Percentiles rank a stretch among this genome's conserved stretches.
These are phyloP conservation scores for Debaryomyces prosopidis DNA, from an alignment of 805 yeast genomes.

Conservation along the genomic window DNA sequence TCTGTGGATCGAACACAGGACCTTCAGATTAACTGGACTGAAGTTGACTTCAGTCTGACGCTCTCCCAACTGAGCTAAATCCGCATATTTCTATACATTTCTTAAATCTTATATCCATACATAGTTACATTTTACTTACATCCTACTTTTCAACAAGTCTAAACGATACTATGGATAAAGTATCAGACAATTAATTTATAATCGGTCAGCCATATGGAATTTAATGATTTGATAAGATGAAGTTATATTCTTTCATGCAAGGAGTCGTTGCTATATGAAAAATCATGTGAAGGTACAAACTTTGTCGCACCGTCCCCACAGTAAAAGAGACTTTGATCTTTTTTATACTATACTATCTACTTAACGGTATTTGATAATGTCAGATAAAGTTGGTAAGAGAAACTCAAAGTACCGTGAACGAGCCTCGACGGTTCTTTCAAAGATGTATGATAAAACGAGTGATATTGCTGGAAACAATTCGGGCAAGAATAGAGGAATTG, in stretches of 20 bases:
- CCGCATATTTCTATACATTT: conserved; percentile 11
- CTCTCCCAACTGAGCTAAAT: conserved; percentile 29
- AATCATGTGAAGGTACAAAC: not conserved
- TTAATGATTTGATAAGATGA: too few relatives aligned
- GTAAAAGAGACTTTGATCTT: not conserved
- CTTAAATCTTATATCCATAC: too few relatives aligned
- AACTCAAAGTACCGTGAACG: conserved; percentile 6
- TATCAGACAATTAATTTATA: too few relatives aligned
- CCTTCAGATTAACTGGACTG: conserved; percentile 64
- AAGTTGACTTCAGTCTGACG: conserved; percentile 37
- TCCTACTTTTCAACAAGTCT: too few relatives aligned
- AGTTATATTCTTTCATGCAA: too few relatives aligned
- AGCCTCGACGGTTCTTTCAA: conserved; percentile 15
- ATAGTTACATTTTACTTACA: too few relatives aligned
- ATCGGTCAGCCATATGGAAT: too few relatives aligned
- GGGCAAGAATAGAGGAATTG: conserved; percentile 31
- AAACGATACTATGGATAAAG: too few relatives aligned
- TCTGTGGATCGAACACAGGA: conserved; percentile 88
- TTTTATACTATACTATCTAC: not conserved
- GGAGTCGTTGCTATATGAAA: too few relatives aligned
- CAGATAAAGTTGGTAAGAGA: not conserved
- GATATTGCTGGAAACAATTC: conserved; percentile 23
- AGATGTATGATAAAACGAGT: conserved; percentile 24
- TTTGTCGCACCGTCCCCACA: not conserved
- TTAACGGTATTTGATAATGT: not conserved